Base-by-base conservation (phyloP, 2,329 filamentous ascomycete species). In the Pseudovirgaria hyperparasitica region DNA sequence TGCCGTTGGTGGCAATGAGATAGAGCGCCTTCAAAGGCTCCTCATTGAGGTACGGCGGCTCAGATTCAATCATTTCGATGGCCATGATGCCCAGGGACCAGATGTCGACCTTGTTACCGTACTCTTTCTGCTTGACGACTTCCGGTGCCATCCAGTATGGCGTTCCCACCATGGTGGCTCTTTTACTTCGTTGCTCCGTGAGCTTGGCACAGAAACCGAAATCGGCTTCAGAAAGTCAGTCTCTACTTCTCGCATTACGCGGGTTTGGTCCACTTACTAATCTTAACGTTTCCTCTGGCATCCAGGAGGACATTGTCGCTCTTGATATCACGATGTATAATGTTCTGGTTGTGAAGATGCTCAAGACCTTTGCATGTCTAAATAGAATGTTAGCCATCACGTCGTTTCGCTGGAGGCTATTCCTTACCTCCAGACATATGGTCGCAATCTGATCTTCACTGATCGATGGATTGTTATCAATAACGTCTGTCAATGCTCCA, bases 101-200 rank as follows among this genome's bases (percentile, higher is more conserved):
- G 50, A 96, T 93, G 50, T 98, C 90, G 36, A 96, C 90, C 66
- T 96, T 96, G 49, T 82, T 81, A 20, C 87, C 90, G 48, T 98
- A 98, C 57, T 94, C 87, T 63, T 96, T 96, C 55, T 96, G 90
- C 63, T 96, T 96, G 52, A 98, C 90, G 23, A 98, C 90, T 57
- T 98, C 90, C 19, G 90, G 90, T 6, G 90, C 90, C 90, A 98
- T 98, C 90, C 90, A 98, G 67, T 96, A 98, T 10, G 90, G 90
- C 18, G 90, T 98, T 38, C 90, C 90, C 29, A 98, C 90, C 90
- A 98, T 96, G 32, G 90, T 98, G 22, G 87, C 86, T 55, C 90
- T 86, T 68, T 98, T 96, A 43, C 74, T 90, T 60, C 92, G 92
- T 38, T 85, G 78, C 52, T 96, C 90, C 19, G 87, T 96, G 35